These are phyloP conservation scores for Wickerhamomyces ciferrii DNA, from an alignment of 805 yeast genomes.

Conservation along the genomic window DNA sequence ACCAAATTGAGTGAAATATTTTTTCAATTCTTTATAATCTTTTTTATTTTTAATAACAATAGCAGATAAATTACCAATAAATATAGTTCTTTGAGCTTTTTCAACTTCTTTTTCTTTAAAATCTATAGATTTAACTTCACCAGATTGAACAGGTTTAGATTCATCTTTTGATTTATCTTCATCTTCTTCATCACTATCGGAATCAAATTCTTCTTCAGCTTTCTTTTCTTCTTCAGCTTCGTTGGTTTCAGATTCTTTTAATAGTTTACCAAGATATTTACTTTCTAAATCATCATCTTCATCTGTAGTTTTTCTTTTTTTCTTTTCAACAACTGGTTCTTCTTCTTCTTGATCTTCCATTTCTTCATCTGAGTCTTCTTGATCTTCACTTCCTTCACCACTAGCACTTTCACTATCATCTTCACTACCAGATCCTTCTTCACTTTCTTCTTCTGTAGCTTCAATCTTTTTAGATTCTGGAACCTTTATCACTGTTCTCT, in stretches of 20 bases:
- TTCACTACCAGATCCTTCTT: slow-evolving; percentile 5
- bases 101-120: slow-evolving; percentile 67
- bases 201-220: slow-evolving; percentile 18
- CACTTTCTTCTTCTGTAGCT: slow-evolving; percentile 2
- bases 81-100: slow-evolving; percentile 80
- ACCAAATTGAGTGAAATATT: slow-evolving; percentile 39
- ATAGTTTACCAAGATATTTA: slow-evolving; percentile 45
- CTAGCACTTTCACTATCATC: slow-evolving; percentile 9
- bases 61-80: slow-evolving; percentile 80
- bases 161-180: slow-evolving; percentile 21
- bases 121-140: slow-evolving; percentile 46
- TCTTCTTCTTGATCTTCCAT: slow-evolving; percentile 16
- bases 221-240: slow-evolving; percentile 15
- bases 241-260: slow-evolving; percentile 28
- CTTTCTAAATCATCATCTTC: slow-evolving; percentile 50
- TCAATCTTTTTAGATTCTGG: slow-evolving; percentile 3
- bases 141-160: slow-evolving; percentile 12
- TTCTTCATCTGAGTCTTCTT: slow-evolving; percentile 15
- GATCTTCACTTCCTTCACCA: slow-evolving; percentile 6
- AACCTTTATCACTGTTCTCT: slow-evolving; percentile 27
- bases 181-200: slow-evolving; percentile 18
- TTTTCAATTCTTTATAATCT: slow-evolving; percentile 58
- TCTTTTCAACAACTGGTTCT: slow-evolving; percentile 14
- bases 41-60: slow-evolving; percentile 59
- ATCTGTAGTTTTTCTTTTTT: slow-evolving; percentile 18